A percentile compares a stretch with the other conserved stretches of the same genome.
Evolutionary conservation across 768 basidiomycete species (phyloP).

Genomic region (Auriscalpium vulgare): DNA sequence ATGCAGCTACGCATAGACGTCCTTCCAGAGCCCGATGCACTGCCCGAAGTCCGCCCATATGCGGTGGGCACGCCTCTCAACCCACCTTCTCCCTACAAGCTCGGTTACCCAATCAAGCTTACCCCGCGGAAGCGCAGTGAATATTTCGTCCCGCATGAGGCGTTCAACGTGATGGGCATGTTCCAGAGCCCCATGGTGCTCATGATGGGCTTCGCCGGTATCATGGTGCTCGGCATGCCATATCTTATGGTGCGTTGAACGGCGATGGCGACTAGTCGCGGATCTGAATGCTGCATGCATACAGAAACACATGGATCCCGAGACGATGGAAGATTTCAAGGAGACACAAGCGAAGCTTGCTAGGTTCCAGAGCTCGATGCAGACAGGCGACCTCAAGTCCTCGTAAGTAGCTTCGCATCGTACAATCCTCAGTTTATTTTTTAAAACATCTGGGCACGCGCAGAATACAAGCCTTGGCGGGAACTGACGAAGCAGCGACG

Average conservation of each 20-base stretch:
- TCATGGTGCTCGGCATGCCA: conserved; percentile 65
- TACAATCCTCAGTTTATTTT: neutral
- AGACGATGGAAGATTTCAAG: conserved; percentile 55
- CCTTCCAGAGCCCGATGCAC: conserved; percentile 27
- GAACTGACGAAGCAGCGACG: too few species aligned
- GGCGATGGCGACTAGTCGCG: too few species aligned
- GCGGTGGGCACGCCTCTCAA: conserved; percentile 60
- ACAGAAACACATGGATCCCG: conserved; percentile 74
- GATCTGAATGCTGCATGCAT: too few species aligned
- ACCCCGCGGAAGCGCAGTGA: conserved; percentile 44
- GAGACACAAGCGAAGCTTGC: conserved; percentile 50
- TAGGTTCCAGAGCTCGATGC: conserved; percentile 47
- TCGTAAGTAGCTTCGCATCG: conserved; percentile 1
- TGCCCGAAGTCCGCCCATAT: conserved; percentile 54
- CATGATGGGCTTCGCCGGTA: conserved; percentile 60
- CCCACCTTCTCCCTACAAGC: conserved; percentile 42
- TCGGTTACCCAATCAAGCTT: conserved; percentile 57
- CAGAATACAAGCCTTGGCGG: too few species aligned
- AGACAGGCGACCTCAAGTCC: conserved; percentile 46
- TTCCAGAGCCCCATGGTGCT: conserved; percentile 82
- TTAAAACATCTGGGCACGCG: too few species aligned
- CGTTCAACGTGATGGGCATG: conserved; percentile 71
- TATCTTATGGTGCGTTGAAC: conserved; percentile 57
- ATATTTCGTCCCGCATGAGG: conserved; percentile 63
- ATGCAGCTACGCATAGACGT: conserved; percentile 64